A percentile compares a stretch with the other conserved stretches of the same genome.
phyloP scores from a whole-genome alignment of 1,284 basidiomycete species.

The Tranzscheliella williamsii region DNA sequence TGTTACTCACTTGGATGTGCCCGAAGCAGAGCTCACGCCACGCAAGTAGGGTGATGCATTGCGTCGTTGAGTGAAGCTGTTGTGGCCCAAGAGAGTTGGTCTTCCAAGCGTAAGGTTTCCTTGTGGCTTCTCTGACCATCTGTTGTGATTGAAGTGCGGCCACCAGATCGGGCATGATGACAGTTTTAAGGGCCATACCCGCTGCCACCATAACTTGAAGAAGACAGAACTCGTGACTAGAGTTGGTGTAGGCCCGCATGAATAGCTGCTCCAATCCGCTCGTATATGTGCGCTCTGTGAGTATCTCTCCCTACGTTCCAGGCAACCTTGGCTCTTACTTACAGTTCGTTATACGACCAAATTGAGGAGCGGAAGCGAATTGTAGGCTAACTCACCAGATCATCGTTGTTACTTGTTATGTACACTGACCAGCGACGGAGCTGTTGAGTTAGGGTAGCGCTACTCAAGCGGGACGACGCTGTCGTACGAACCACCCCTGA shows the following conservation, averaged over 20 bases:
- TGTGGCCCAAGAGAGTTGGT: no score
- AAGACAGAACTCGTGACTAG: constrained; percentile 1
- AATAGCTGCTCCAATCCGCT: constrained; percentile 2
- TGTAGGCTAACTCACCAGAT: constrained; percentile 15
- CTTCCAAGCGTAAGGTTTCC: no score
- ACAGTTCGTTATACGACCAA: constrained; percentile 21
- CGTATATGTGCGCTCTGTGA: neutral
- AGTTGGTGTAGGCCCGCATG: neutral
- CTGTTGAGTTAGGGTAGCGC: no score
- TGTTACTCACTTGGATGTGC: constrained; percentile 9
- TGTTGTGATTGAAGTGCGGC: no score
- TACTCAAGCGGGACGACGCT: no score
- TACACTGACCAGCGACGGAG: no score
- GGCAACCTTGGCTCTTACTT: no score
- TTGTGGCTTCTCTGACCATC: no score
- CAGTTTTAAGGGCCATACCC: neutral
- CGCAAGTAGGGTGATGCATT: constrained; percentile 22
- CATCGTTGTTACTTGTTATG: no score
- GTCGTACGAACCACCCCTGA: no score
- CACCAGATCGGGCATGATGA: neutral
- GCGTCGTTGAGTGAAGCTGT: neutral
- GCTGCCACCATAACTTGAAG: constrained; percentile 7
- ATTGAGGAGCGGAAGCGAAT: constrained; percentile 20
- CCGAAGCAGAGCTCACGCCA: constrained; percentile 27
- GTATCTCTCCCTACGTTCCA: neutral